Evolutionary conservation across 129 eudicot species (phyloP).

Genomic region (Sambucus nigra): DNA sequence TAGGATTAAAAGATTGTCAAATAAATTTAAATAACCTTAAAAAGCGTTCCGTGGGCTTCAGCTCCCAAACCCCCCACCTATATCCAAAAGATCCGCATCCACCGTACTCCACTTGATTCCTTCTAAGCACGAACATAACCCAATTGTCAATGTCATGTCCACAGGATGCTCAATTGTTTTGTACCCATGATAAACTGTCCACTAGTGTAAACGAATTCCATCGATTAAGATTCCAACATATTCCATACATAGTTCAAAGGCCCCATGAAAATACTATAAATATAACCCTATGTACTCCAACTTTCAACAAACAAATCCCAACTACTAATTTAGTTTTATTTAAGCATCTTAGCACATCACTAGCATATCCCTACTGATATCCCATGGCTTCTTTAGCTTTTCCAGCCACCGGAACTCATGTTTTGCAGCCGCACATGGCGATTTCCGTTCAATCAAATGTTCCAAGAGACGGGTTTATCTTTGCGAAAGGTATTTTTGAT

Average conservation of each 20-base stretch:
- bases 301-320: not conserved
- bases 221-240: constrained; percentile 36
- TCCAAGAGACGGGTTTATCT: constrained; percentile 7
- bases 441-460: constrained; percentile 5
- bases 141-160: no score
- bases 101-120: no score
- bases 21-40: no score
- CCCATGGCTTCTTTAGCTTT: constrained; percentile 48
- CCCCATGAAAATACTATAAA: constrained; percentile 30
- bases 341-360: not conserved
- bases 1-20: no score
- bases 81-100: no score
- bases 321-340: not conserved
- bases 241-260: not conserved
- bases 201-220: constrained; percentile 33
- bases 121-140: no score
- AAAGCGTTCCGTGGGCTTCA: no score
- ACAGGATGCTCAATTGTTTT: not conserved
- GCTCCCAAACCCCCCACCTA: no score
- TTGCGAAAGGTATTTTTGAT: constrained; percentile 8
- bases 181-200: constrained; percentile 11
- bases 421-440: constrained; percentile 11
- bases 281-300: constrained; percentile 12
- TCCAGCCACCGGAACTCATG: constrained; percentile 27
- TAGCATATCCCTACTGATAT: constrained; percentile 2